These are phyloP conservation scores for Theobroma grandiflorum DNA, from an alignment of 441 rosid genomes.

Conservation along the genomic window DNA sequence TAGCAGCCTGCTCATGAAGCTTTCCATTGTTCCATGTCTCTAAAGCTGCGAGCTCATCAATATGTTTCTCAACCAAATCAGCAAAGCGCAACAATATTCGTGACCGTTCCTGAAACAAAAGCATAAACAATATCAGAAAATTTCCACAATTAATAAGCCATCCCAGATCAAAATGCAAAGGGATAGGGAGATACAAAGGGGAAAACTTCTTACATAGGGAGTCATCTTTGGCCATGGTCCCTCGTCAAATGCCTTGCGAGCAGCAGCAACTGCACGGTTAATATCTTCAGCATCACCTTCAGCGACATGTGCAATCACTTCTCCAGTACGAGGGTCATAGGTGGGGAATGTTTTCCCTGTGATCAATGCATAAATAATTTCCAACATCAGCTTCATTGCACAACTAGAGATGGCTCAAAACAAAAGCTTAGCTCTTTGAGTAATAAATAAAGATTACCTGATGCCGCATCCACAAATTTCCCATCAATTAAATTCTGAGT, in stretches of 20 bases:
- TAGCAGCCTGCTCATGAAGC: conserved; percentile 71
- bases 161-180: not conserved
- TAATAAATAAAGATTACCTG: conserved; percentile 36
- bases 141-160: not conserved
- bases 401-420: not conserved
- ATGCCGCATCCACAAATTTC: conserved; percentile 56
- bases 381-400: conserved; percentile 14
- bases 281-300: conserved; percentile 78
- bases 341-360: conserved; percentile 73
- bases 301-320: conserved; percentile 69
- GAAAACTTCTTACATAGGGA: conserved; percentile 51
- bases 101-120: conserved; percentile 76
- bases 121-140: conserved; percentile 12
- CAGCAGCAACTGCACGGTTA: conserved; percentile 71
- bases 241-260: conserved; percentile 77
- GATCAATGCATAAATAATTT: conserved; percentile 17
- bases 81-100: conserved; percentile 69
- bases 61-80: conserved; percentile 85
- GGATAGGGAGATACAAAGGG: not conserved
- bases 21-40: conserved; percentile 95
- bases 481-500: conserved; percentile 54
- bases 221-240: conserved; percentile 86
- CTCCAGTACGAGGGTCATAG: conserved; percentile 64
- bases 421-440: not conserved
- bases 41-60: conserved; percentile 73